Conservation (phyloP, 305 asterid species). For the Fraxinus sp. region DNA sequence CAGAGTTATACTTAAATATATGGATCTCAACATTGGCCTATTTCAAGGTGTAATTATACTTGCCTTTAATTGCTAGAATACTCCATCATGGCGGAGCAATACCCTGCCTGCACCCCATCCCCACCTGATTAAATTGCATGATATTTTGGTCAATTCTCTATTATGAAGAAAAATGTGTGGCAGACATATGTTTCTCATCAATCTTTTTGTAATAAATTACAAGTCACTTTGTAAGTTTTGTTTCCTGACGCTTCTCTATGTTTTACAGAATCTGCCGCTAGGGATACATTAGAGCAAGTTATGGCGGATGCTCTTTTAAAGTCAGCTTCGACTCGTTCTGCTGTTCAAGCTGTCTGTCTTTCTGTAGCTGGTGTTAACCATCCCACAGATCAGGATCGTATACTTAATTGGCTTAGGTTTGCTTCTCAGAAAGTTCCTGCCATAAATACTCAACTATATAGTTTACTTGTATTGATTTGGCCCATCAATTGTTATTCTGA, state of each 20-base stretch:
- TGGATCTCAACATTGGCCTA: not conserved
- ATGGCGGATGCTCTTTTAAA: slow-evolving; percentile 83
- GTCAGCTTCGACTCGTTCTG: slow-evolving; percentile 62
- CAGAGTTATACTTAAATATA: not conserved
- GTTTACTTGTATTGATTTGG: not conserved
- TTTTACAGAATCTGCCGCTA: slow-evolving; percentile 69
- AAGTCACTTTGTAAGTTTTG: slow-evolving; percentile 11
- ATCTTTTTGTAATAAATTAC: not conserved
- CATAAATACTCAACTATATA: not conserved
- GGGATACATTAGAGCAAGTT: slow-evolving; percentile 73
- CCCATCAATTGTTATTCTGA: not conserved
- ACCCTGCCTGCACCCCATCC: not conserved
- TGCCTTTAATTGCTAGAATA: not conserved
- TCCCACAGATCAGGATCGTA: slow-evolving; percentile 67
- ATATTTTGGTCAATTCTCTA: not conserved
- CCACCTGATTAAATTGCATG: not conserved
- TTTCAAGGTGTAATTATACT: not conserved
- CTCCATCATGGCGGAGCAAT: not conserved
- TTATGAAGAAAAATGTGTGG: not conserved
- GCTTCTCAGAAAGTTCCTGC: slow-evolving; percentile 12
- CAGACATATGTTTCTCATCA: not conserved
- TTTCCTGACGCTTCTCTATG: not conserved
- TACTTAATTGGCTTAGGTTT: slow-evolving; percentile 77
- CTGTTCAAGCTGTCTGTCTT: slow-evolving; percentile 82
- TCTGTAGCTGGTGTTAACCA: slow-evolving; percentile 88